Evolutionary conservation across 148 eudicot species (phyloP).

Genomic region (Simmondsia chinensis): DNA sequence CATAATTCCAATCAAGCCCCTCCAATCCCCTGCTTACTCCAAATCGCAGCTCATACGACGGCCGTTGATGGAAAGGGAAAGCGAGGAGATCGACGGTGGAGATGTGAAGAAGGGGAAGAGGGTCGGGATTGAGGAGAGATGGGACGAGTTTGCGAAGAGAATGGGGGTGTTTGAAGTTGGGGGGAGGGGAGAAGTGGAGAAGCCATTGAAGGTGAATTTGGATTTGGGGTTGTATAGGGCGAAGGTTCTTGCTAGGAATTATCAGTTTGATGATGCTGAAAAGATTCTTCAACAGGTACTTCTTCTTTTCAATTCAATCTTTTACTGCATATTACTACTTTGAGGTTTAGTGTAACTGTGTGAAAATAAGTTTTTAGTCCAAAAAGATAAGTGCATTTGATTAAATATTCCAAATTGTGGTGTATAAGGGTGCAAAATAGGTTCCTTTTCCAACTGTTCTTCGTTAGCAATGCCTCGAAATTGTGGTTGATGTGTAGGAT

Average conservation of each 20-base stretch:
- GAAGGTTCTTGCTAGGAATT: conserved; percentile 49
- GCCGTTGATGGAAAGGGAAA: conserved; percentile 21
- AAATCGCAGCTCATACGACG: conserved; percentile 23
- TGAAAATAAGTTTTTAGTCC: too few relatives aligned
- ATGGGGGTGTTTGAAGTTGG: conserved; percentile 53
- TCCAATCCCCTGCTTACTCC: conserved; percentile 26
- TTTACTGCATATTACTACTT: neutral
- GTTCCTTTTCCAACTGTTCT: too few relatives aligned
- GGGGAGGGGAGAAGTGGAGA: conserved; percentile 13
- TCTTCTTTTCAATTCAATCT: neutral
- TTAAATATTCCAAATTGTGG: too few relatives aligned
- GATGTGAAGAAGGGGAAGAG: conserved; percentile 14
- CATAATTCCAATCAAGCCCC: conserved; percentile 26
- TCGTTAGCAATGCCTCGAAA: too few relatives aligned
- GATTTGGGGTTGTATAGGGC: conserved; percentile 82
- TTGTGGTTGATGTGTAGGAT: too few relatives aligned
- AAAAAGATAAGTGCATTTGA: too few relatives aligned
- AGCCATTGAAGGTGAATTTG: conserved; percentile 61
- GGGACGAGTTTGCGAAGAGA: conserved; percentile 62
- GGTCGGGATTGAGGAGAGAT: conserved; percentile 31
- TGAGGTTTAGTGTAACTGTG: neutral
- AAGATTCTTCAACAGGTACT: conserved; percentile 61
- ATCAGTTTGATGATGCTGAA: conserved; percentile 54
- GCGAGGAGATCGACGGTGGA: conserved; percentile 29
- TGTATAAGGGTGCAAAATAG: too few relatives aligned